Conservation (phyloP, 192 early-diverging fungal species). For the Powellomyces hirtus region DNA sequence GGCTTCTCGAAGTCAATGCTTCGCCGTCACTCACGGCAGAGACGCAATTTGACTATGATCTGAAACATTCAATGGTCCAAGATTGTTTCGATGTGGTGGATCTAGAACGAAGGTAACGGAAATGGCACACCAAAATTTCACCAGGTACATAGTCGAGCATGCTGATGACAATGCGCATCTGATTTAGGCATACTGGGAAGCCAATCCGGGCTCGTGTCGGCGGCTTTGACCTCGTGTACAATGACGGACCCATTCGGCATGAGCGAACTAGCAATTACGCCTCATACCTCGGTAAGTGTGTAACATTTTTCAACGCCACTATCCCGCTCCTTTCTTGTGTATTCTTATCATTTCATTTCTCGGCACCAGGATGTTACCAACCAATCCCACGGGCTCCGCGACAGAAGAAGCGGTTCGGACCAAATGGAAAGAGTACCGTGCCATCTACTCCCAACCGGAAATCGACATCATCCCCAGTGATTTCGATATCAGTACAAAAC, state of each 20-base stretch:
- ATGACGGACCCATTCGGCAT: conserved; percentile 61
- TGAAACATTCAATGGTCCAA: conserved; percentile 59
- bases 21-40: conserved; percentile 58
- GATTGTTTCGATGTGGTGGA: conserved; percentile 63
- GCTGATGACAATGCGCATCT: no score
- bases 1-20: conserved; percentile 65
- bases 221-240: conserved; percentile 67
- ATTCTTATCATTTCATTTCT: no score
- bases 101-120: conserved; percentile 43
- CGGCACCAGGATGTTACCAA: conserved; percentile 47
- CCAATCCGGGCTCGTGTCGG: conserved; percentile 48
- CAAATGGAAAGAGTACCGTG: not conserved
- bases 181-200: conserved; percentile 17
- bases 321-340: not conserved
- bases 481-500: not conserved
- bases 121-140: no score
- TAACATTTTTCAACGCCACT: not conserved
- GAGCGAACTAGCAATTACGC: conserved; percentile 51
- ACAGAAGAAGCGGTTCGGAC: conserved; percentile 42
- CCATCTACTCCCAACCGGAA: not conserved
- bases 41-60: conserved; percentile 64
- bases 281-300: conserved; percentile 42
- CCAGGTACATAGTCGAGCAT: no score
- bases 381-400: conserved; percentile 51
- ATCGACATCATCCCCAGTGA: not conserved